Evolutionary conservation across 495 filamentous ascomycete species (phyloP), one percentile per base, ranked within the genome.

Genomic region (Trichocladium uniseriatum): DNA sequence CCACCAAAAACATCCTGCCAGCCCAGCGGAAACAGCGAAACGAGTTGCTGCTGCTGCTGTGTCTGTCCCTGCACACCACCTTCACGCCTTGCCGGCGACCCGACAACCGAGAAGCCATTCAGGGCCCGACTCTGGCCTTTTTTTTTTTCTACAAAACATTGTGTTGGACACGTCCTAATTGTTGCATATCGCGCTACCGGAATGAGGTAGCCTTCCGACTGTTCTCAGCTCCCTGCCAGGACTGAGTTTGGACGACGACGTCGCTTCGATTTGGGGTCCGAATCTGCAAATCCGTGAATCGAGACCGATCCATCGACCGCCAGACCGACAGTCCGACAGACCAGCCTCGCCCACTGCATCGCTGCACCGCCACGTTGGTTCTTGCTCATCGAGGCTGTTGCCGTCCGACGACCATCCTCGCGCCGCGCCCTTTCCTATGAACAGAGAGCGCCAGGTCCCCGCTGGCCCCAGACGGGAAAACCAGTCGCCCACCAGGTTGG

Each of bases 401-500:
- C 39, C 35, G 36, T 31, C 24, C 44, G 24, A 36, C 42, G 24
- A 38, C 37, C 45, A 35, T 49, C 43, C 22, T 40, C 48, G 31
- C 42, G 24, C 46, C 32, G 20, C 35, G 40, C 44, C 35, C 45
- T 38, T 46, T 43, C 63, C 58, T 66, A 79, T 79, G 76, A 69
- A 72, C 65, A 69, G 69, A 65, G 73, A 77, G 61, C 68, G 70
- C 62, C 73, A 66, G 57, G 67, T 69, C 58, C 68, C 75, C 56
- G 69, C 74, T 69, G 76, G 71, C 67, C 73, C 72, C 57, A 68
- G 73, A 72, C 71, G 74, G 66, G 72, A 71, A 52, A 67, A 69
- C 64, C 73, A 72, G 60, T 73, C 73, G 9, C 69, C 74, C 45
- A 63, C 68, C 53, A 70, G 70, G 68, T 67, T 63, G 59, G n/a